Evolutionary conservation across 306 rosid species (phyloP).

Genomic region (Trifolium dubium): DNA sequence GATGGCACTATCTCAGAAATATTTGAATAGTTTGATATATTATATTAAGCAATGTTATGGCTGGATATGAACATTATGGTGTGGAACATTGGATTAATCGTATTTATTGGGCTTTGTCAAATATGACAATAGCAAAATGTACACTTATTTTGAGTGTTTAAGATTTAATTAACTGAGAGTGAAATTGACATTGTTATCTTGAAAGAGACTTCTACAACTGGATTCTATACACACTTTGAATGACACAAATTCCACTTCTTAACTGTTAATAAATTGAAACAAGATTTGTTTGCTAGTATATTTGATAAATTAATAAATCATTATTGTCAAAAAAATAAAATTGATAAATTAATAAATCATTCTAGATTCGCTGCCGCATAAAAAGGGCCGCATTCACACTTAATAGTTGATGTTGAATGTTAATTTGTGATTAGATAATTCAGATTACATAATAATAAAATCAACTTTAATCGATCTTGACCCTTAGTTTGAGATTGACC

Average conservation of each 20-base stretch:
- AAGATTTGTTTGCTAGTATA: background rate
- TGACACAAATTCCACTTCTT: background rate
- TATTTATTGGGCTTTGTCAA: background rate
- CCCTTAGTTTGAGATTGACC: background rate
- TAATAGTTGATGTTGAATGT: background rate
- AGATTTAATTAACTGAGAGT: constrained; percentile 6
- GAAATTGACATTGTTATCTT: background rate
- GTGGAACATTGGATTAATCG: constrained; percentile 43
- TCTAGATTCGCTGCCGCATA: too few species aligned
- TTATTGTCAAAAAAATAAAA: too few species aligned
- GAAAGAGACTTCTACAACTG: constrained; percentile 22
- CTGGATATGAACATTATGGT: constrained; percentile 5
- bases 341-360: too few species aligned
- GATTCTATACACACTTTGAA: constrained; percentile 22
- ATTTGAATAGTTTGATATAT: background rate
- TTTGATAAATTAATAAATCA: too few species aligned
- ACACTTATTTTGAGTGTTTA: background rate
- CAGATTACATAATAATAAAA: background rate
- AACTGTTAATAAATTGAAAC: background rate
- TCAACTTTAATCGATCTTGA: background rate
- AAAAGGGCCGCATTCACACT: background rate
- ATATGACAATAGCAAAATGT: constrained; percentile 17
- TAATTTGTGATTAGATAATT: background rate
- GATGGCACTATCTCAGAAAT: constrained; percentile 23
- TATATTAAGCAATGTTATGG: background rate